These are phyloP conservation scores for Limtongozyma cylindracea DNA, from an alignment of 805 yeast species.

Conservation along the genomic window DNA sequence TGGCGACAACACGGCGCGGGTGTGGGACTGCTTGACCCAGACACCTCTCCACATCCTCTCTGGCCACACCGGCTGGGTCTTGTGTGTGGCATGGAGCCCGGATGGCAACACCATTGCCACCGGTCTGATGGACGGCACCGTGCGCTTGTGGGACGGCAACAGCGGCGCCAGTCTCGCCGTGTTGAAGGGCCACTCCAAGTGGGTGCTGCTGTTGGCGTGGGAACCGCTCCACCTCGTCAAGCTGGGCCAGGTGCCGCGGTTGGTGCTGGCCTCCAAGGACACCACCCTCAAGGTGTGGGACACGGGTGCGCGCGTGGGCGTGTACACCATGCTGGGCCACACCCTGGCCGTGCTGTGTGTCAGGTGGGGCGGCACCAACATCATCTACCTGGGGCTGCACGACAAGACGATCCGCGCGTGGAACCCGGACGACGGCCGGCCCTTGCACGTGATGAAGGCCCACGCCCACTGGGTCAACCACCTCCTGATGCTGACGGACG, in stretches of 20 bases:
- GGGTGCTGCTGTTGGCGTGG: slow-evolving; percentile 82
- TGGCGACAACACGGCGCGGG: slow-evolving; percentile 86
- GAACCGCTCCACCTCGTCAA: slow-evolving; percentile 72
- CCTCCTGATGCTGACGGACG: slow-evolving; percentile 75
- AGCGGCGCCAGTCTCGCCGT: slow-evolving; percentile 55
- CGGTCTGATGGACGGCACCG: slow-evolving; percentile 83
- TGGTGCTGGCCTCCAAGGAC: slow-evolving; percentile 81
- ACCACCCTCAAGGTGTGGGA: slow-evolving; percentile 85
- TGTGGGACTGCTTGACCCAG: slow-evolving; percentile 93
- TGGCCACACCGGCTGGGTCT: slow-evolving; percentile 88
- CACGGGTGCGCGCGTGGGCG: slow-evolving; percentile 35
- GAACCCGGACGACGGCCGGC: no score
- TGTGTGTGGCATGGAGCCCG: slow-evolving; percentile 81
- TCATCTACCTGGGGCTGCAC: slow-evolving; percentile 75
- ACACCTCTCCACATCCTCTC: slow-evolving; percentile 61
- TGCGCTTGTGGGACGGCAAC: slow-evolving; percentile 66
- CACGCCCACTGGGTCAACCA: slow-evolving; percentile 99
- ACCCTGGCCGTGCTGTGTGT: slow-evolving; percentile 78
- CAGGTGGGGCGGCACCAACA: slow-evolving; percentile 87
- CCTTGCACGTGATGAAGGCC: no score
- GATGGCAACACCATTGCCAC: slow-evolving; percentile 82
- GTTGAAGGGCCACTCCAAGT: slow-evolving; percentile 61
- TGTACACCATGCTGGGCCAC: slow-evolving; percentile 66
- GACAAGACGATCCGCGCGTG: slow-evolving; percentile 86
- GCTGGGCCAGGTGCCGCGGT: slow-evolving; percentile 37